Base-by-base conservation (phyloP, 2,329 filamentous ascomycete species). In the Calonectria ilicicola region DNA sequence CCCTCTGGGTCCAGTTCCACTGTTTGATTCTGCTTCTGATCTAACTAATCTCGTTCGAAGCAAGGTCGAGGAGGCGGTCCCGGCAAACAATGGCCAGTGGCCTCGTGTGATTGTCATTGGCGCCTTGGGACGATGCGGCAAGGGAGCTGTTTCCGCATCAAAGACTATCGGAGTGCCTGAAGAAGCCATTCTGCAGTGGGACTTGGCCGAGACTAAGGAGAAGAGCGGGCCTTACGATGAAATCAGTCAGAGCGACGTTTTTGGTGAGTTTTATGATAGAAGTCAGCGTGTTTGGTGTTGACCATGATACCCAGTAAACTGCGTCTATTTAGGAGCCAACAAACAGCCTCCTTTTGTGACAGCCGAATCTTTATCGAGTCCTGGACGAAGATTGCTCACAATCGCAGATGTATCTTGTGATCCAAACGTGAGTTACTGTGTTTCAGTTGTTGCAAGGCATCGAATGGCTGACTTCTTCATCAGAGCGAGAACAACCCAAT, bases 291-390 rank as follows among this genome's bases (percentile, higher is more conserved):
- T n/a, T 87, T 75, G 92, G 94, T 80, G 93, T 95, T 81, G 94
- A 95, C 81, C 12, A 14, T 35, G 12, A 6, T 35, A 14, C 10
- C 32, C 8, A 35, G 88, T 96, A 83, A 97, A 96, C 88, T 84
- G 83, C 79, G 76, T 98, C 83, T 98, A 98, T 85, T 91, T 98
- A 1, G 27, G 58, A 10, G 66, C 79, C 77, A 90, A 92, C 81
- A 72, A 58, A n/a, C 95, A 96, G 79, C 93, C 94, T 23, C 93
- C 93, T 40, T 98, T 98, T 82, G 89, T 97, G 80, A 92, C 93
- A 83, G 81, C 87, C 72, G 89, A 93, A 77, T 90, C 98, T 69
- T 88, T 91, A 76, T 86, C 88, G 35, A 68, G 65, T 40, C 88
- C 93, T 5, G 88, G 88, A 79, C 92, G 96, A 82, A 93, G 92